phyloP scores from a whole-genome alignment of 768 basidiomycete species.

The Leccinum arenicola region DNA sequence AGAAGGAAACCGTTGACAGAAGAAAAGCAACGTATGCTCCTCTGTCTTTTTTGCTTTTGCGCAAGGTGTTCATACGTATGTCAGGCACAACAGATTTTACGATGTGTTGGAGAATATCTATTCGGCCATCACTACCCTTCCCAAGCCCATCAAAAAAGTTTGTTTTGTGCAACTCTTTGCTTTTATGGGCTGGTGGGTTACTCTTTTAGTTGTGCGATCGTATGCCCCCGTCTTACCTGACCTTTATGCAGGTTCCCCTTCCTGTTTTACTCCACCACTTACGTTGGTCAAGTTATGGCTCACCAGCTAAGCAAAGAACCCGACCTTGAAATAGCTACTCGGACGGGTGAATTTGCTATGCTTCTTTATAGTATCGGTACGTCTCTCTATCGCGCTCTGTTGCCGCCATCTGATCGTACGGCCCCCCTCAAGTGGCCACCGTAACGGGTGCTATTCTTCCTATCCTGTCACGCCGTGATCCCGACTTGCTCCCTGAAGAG shows the following conservation, averaged over 20 bases:
- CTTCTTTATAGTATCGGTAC: slow-evolving; percentile 85
- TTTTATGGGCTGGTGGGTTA: slow-evolving; percentile 88
- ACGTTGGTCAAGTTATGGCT: slow-evolving; percentile 93
- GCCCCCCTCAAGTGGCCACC: slow-evolving; percentile 65
- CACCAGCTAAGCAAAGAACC: slow-evolving; percentile 71
- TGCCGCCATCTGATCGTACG: not conserved
- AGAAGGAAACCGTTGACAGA: slow-evolving; percentile 58
- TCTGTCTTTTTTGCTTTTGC: slow-evolving; percentile 1
- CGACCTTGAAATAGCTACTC: slow-evolving; percentile 77
- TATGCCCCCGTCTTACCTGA: slow-evolving; percentile 9
- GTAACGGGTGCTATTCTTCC: slow-evolving; percentile 79
- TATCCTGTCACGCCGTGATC: slow-evolving; percentile 76
- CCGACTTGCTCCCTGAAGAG: slow-evolving; percentile 69
- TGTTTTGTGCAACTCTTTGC: slow-evolving; percentile 94
- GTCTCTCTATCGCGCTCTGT: slow-evolving; percentile 3
- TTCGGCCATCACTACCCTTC: slow-evolving; percentile 68
- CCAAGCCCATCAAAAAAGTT: slow-evolving; percentile 80
- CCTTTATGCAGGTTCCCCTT: slow-evolving; percentile 76
- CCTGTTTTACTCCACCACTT: slow-evolving; percentile 92
- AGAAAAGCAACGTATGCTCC: slow-evolving; percentile 41
- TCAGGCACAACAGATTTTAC: slow-evolving; percentile 48
- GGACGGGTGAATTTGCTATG: slow-evolving; percentile 86
- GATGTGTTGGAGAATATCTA: slow-evolving; percentile 81
- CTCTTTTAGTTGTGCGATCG: not conserved
- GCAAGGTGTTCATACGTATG: not conserved